These are phyloP conservation scores for Oleoguttula mirabilis DNA, from an alignment of 495 filamentous ascomycete genomes.

Conservation along the genomic window DNA sequence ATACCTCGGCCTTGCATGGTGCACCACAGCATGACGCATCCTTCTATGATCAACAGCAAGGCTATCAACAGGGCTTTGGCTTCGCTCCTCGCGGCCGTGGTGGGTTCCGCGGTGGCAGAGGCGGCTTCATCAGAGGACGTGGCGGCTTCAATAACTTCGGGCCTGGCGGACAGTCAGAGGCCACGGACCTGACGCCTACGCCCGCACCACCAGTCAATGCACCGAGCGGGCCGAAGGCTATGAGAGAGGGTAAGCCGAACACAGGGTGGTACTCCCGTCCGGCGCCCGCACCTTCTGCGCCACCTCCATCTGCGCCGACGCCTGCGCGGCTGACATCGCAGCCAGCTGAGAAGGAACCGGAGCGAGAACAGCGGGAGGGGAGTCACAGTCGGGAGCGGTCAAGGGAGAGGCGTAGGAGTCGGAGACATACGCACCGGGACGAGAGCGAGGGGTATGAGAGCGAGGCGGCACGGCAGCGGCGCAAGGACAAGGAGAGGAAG, in stretches of 20 bases:
- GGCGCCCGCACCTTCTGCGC: slow-evolving; percentile 3
- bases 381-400: slow-evolving; percentile 11
- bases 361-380: slow-evolving; percentile 3
- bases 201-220: slow-evolving; percentile 35
- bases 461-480: slow-evolving; percentile 4
- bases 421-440: slow-evolving; percentile 5
- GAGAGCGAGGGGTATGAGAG: slow-evolving; percentile 4
- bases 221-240: slow-evolving; percentile 84
- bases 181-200: slow-evolving; percentile 4
- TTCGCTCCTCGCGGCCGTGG: slow-evolving; percentile 40
- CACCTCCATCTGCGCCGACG: slow-evolving; percentile 2
- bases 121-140: slow-evolving; percentile 15
- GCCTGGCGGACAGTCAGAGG: slow-evolving; percentile 8
- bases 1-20: slow-evolving; percentile 2
- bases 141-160: slow-evolving; percentile 4
- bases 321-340: background rate
- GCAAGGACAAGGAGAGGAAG: slow-evolving; percentile 13
- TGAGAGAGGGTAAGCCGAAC: slow-evolving; percentile 75
- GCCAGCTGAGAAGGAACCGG: background rate
- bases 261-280: slow-evolving; percentile 26
- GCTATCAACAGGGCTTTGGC: slow-evolving; percentile 25
- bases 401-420: slow-evolving; percentile 3
- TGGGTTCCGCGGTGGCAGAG: slow-evolving; percentile 34
- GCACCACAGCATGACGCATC: slow-evolving; percentile 1
- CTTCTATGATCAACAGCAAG: slow-evolving; percentile 3